A percentile compares a stretch with the other conserved stretches of the same genome.
Conservation (phyloP, 2,329 filamentous ascomycete species). For the Gaeumannomyces tritici region DNA sequence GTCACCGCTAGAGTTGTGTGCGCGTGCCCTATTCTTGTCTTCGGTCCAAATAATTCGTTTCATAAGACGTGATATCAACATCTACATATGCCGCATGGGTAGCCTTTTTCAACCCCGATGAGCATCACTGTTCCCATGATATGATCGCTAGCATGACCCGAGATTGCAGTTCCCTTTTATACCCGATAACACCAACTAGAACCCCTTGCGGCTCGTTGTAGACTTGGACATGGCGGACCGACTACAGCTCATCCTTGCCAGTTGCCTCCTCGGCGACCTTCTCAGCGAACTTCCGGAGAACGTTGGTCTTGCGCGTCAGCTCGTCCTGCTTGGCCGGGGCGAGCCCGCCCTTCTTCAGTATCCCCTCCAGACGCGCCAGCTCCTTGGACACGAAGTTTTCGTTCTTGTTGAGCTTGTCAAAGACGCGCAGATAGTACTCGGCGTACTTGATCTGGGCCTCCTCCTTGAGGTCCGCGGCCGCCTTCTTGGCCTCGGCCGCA, state of each 20-base stretch:
- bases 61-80: neutral
- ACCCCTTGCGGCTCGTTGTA: neutral
- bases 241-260: constrained; percentile 64
- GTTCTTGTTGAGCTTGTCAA: constrained; percentile 74
- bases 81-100: neutral
- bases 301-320: constrained; percentile 76
- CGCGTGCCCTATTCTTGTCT: neutral
- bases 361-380: constrained; percentile 65
- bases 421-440: constrained; percentile 88
- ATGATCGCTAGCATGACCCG: neutral
- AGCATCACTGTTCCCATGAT: neutral
- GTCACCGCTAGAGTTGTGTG: neutral
- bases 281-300: constrained; percentile 67
- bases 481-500: constrained; percentile 62
- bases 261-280: constrained; percentile 43
- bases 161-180: neutral
- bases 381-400: constrained; percentile 79
- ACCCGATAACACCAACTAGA: constrained; percentile 6
- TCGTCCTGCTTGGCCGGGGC: constrained; percentile 83
- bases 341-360: constrained; percentile 79
- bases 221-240: neutral
- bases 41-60: neutral
- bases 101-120: neutral
- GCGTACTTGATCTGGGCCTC: constrained; percentile 64
- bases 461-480: constrained; percentile 55